Percentiles rank a stretch among this genome's conserved stretches.
phyloP scores from a whole-genome alignment of 805 yeast genomes.

The Saccharomycopsis lassenensis region DNA sequence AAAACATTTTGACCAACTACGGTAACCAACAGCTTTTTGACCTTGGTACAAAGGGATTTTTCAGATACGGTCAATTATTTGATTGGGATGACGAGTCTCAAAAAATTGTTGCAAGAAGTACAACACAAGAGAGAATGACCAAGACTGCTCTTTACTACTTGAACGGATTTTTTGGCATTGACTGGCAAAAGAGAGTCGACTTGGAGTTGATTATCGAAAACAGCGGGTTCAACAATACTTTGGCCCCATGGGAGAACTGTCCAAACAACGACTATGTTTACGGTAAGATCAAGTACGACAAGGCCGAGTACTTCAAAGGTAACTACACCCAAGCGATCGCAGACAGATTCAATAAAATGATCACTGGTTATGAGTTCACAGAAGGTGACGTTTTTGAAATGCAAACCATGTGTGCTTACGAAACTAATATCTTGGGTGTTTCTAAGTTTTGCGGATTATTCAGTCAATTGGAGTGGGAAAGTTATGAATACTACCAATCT shows the following conservation, averaged over 20 bases:
- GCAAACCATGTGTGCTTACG: slow-evolving; percentile 63
- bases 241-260: slow-evolving; percentile 17
- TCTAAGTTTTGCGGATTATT: slow-evolving; percentile 59
- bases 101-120: slow-evolving; percentile 22
- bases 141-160: slow-evolving; percentile 37
- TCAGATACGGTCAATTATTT: slow-evolving; percentile 19
- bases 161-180: slow-evolving; percentile 36
- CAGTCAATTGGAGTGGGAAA: slow-evolving; percentile 56
- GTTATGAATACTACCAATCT: slow-evolving; percentile 50
- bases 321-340: slow-evolving; percentile 42
- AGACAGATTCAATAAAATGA: slow-evolving; percentile 41
- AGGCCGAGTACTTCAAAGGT: slow-evolving; percentile 5
- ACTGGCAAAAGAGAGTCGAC: slow-evolving; percentile 19
- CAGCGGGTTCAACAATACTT: slow-evolving; percentile 19
- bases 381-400: slow-evolving; percentile 40
- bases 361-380: slow-evolving; percentile 45
- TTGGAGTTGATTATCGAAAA: slow-evolving; percentile 19
- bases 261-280: slow-evolving; percentile 13
- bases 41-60: slow-evolving; percentile 18
- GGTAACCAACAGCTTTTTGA: slow-evolving; percentile 20
- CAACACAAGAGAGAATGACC: slow-evolving; percentile 37
- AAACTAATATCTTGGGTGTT: slow-evolving; percentile 55
- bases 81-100: slow-evolving; percentile 8
- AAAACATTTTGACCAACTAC: slow-evolving; percentile 14
- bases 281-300: slow-evolving; percentile 7